These are phyloP conservation scores for Anisodus tanguticus DNA, from an alignment of 257 asterid species.

Conservation along the genomic window DNA sequence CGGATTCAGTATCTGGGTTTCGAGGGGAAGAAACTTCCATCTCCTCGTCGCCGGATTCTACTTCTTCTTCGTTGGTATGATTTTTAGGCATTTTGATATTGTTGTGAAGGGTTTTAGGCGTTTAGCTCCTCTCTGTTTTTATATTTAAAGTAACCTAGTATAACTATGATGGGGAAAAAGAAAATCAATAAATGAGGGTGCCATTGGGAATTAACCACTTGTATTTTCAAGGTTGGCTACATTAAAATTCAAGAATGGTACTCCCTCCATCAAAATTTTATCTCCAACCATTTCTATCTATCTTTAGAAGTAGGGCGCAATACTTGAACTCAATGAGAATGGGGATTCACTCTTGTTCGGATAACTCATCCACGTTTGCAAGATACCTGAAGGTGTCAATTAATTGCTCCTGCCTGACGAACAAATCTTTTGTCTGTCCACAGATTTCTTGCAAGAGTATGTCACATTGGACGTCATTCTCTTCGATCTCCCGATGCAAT, in stretches of 20 bases:
- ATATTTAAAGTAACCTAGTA: neutral
- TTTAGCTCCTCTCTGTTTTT: neutral
- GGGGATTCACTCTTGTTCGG: too few species aligned
- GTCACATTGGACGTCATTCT: too few species aligned
- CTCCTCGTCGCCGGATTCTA: constrained; percentile 44
- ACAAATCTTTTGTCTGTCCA: too few species aligned
- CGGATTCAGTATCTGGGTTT: constrained; percentile 32
- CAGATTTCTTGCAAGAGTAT: too few species aligned
- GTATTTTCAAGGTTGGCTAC: neutral
- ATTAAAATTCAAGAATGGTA: neutral
- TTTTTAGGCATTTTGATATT: constrained; percentile 41
- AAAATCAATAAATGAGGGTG: neutral
- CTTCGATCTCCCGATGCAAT: too few species aligned
- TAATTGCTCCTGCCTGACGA: too few species aligned
- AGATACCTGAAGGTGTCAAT: too few species aligned
- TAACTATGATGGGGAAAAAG: neutral
- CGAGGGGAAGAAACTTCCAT: constrained; percentile 46
- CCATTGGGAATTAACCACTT: neutral
- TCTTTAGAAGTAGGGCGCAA: too few species aligned
- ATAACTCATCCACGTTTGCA: too few species aligned
- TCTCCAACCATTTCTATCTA: too few species aligned
- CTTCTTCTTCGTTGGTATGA: constrained; percentile 30
- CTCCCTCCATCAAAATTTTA: neutral
- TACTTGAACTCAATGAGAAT: too few species aligned
- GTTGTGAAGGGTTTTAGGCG: neutral